Evolutionary conservation across 371 early-diverging fungal genomes (phyloP).

Genomic region (Synchytrium microbalum): DNA sequence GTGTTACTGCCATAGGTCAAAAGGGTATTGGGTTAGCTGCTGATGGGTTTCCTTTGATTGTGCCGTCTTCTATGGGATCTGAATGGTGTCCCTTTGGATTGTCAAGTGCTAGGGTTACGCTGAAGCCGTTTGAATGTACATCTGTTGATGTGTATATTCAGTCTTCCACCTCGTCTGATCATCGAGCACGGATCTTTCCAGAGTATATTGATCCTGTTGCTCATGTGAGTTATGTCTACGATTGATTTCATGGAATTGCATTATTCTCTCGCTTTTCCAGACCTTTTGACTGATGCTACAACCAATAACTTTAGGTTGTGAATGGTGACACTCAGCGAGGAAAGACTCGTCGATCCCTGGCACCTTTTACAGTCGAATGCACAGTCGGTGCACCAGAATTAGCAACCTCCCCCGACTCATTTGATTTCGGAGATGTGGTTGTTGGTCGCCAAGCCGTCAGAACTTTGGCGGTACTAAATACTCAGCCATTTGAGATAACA

Average conservation of each 20-base stretch:
- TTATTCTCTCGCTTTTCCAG: no score
- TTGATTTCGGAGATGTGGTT: constrained; percentile 34
- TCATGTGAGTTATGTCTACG: constrained; percentile 20
- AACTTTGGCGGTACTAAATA: constrained; percentile 19
- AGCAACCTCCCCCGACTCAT: constrained; percentile 14
- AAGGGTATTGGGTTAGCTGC: constrained; percentile 10
- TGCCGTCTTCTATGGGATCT: constrained; percentile 10
- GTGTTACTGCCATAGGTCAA: constrained; percentile 15
- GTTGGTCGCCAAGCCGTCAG: constrained; percentile 13
- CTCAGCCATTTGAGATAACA: constrained; percentile 19
- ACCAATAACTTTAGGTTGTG: neutral
- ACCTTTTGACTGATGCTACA: neutral
- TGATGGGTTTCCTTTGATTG: constrained; percentile 14
- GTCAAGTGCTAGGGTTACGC: constrained; percentile 17
- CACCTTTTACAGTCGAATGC: constrained; percentile 17
- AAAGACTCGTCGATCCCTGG: constrained; percentile 18
- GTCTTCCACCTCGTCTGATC: constrained; percentile 33
- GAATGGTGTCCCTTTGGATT: constrained; percentile 40
- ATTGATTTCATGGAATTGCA: constrained; percentile 3
- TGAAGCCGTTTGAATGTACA: constrained; percentile 39
- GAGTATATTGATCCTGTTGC: constrained; percentile 34
- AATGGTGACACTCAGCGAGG: constrained; percentile 18
- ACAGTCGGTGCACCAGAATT: constrained; percentile 29
- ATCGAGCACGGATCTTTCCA: constrained; percentile 24
- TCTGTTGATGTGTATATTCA: constrained; percentile 35